A percentile compares a stretch with the other conserved stretches of the same genome.
phyloP scores from a whole-genome alignment of 345 rosid species.

The Eucalyptus camaldulensis region DNA sequence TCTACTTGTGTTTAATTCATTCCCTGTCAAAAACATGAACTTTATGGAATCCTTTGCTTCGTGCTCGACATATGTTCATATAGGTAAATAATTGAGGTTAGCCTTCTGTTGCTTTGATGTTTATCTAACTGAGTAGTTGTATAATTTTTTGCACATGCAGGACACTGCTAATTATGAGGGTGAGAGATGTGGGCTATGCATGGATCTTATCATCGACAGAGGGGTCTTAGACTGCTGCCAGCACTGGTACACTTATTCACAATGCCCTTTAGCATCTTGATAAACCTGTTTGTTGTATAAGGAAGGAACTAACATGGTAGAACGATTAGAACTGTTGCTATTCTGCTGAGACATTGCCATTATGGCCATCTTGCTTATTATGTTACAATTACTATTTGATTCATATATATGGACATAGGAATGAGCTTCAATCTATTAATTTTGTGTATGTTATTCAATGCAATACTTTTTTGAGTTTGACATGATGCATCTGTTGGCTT shows the following conservation, averaged over 20 bases:
- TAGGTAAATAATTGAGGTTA: background rate
- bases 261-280: background rate
- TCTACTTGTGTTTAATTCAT: background rate
- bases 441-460: background rate
- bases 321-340: background rate
- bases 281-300: background rate
- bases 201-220: conserved; percentile 90
- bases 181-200: conserved; percentile 95
- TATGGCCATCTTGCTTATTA: background rate
- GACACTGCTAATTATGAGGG: conserved; percentile 48
- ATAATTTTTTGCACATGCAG: conserved; percentile 13
- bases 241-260: conserved; percentile 48
- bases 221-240: conserved; percentile 97
- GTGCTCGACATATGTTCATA: background rate
- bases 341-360: background rate
- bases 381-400: background rate
- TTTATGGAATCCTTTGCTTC: background rate
- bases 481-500: conserved; percentile 3
- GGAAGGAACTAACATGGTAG: background rate
- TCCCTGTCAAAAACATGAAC: background rate
- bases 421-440: background rate
- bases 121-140: background rate
- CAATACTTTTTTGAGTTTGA: background rate
- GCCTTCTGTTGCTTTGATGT: background rate
- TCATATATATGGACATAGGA: background rate